A percentile compares a stretch with the other conserved stretches of the same genome.
These are phyloP conservation scores for Geotrichum australiense DNA, from an alignment of 1,139 yeast species.

Conservation along the genomic window DNA sequence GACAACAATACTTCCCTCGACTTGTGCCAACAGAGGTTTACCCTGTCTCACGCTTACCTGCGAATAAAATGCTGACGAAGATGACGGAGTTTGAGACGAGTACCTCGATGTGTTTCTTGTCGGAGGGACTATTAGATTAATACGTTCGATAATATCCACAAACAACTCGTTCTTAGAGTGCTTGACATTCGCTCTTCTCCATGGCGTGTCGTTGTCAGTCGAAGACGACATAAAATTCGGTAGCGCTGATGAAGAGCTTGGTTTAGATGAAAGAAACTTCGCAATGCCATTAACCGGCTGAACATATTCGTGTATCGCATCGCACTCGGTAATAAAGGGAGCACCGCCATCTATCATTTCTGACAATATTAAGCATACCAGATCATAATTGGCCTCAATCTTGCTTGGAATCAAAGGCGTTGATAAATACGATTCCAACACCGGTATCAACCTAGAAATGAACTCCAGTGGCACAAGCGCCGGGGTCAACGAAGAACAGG, in stretches of 20 bases:
- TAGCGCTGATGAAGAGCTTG: constrained; percentile 9
- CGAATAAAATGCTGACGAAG: constrained; percentile 34
- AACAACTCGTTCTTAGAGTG: constrained; percentile 74
- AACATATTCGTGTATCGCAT: constrained; percentile 60
- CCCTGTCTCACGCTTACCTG: constrained; percentile 19
- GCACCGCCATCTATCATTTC: constrained; percentile 73
- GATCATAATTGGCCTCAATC: constrained; percentile 59
- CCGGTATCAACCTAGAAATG: constrained; percentile 44
- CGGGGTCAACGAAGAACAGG: constrained; percentile 30
- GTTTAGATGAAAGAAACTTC: constrained; percentile 24
- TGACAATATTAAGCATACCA: constrained; percentile 51
- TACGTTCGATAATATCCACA: constrained; percentile 63
- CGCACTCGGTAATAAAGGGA: constrained; percentile 68
- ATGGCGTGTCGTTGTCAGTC: constrained; percentile 43
- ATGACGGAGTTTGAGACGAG: constrained; percentile 17
- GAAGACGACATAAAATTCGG: background rate
- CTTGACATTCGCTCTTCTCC: constrained; percentile 63
- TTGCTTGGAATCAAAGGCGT: constrained; percentile 50
- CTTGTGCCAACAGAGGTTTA: constrained; percentile 49
- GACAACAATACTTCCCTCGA: constrained; percentile 58
- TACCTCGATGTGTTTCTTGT: constrained; percentile 17
- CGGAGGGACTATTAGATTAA: constrained; percentile 42
- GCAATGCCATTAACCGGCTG: constrained; percentile 43
- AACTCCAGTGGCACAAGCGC: constrained; percentile 53
- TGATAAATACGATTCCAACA: constrained; percentile 54